These are phyloP conservation scores for Candida awuae DNA, from an alignment of 805 yeast genomes.

Conservation along the genomic window DNA sequence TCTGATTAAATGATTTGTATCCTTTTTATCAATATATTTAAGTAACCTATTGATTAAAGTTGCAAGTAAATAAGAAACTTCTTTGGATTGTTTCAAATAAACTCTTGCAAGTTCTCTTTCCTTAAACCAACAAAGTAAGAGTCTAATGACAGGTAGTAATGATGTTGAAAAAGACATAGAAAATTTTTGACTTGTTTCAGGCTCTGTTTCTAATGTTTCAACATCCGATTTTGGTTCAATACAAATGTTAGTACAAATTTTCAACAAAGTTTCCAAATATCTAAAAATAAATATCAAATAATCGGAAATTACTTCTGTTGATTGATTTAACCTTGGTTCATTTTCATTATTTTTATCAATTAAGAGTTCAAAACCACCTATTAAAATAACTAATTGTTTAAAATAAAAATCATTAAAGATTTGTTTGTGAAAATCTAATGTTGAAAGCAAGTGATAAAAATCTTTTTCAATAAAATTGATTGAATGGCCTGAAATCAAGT, in stretches of 20 bases:
- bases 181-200: neutral
- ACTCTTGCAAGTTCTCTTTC: constrained; percentile 36
- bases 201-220: neutral
- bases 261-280: constrained; percentile 30
- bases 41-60: constrained; percentile 4
- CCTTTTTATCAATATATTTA: constrained; percentile 2
- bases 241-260: constrained; percentile 21
- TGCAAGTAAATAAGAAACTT: constrained; percentile 3
- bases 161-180: constrained; percentile 17
- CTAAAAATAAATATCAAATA: constrained; percentile 36
- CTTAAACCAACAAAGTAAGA: constrained; percentile 51
- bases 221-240: constrained; percentile 13
- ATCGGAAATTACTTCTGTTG: constrained; percentile 19
- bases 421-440: constrained; percentile 27
- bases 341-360: constrained; percentile 20
- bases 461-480: constrained; percentile 27
- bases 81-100: constrained; percentile 21
- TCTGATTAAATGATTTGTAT: constrained; percentile 1
- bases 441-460: constrained; percentile 22
- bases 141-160: constrained; percentile 36
- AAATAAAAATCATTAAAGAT: constrained; percentile 28
- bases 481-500: constrained; percentile 26
- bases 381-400: constrained; percentile 31
- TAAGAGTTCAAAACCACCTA: constrained; percentile 32
- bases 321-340: constrained; percentile 21